A percentile compares a stretch with the other conserved stretches of the same genome.
Conservation (phyloP, 306 rosid species). For the Quercus dentata region DNA sequence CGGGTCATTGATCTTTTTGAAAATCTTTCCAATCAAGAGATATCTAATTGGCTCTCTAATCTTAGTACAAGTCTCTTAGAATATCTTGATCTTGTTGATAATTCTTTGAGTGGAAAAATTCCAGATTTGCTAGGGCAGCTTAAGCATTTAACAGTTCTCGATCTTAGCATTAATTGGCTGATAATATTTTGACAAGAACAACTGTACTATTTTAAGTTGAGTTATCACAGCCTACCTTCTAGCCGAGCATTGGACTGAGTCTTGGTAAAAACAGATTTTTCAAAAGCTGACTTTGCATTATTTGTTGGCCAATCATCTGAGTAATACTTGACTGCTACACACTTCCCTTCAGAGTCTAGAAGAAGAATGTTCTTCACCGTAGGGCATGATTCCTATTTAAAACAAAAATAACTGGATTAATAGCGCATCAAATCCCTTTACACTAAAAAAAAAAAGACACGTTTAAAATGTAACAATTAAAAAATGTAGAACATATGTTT, state of each 20-base stretch:
- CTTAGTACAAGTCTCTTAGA: no score
- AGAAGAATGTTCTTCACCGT: conserved; percentile 78
- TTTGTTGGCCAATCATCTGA: conserved; percentile 91
- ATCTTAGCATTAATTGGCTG: not conserved
- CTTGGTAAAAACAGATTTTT: conserved; percentile 64
- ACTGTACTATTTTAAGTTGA: not conserved
- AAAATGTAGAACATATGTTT: no score
- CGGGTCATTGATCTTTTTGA: no score
- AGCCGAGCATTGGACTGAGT: conserved; percentile 83
- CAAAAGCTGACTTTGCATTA: conserved; percentile 68
- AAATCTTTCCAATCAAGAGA: no score
- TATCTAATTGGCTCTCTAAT: no score
- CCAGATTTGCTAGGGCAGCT: no score
- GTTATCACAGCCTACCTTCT: conserved; percentile 49
- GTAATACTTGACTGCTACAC: conserved; percentile 89
- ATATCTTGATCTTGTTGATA: no score
- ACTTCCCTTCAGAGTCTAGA: conserved; percentile 85
- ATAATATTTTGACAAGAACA: not conserved
- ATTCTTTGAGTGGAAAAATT: no score
- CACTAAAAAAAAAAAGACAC: not conserved
- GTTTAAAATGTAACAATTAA: no score
- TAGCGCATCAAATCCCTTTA: not conserved
- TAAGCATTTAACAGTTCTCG: no score
- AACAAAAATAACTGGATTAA: conserved; percentile 7
- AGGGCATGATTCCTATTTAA: conserved; percentile 63